These are phyloP conservation scores for Platanus orientalis DNA, from an alignment of 164 flowering plant species.

Conservation along the genomic window DNA sequence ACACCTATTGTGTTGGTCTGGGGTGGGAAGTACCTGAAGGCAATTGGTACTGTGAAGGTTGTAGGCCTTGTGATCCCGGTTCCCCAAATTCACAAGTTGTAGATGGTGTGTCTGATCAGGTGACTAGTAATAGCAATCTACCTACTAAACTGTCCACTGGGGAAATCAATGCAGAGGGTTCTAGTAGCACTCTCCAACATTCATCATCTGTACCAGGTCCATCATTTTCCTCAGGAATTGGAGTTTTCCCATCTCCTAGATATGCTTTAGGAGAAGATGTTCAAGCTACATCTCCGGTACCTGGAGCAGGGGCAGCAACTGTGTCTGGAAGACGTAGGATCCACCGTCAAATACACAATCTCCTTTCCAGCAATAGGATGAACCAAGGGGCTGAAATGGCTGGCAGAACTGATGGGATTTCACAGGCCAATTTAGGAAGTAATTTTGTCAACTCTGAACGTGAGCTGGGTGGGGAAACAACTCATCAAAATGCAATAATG, in stretches of 20 bases:
- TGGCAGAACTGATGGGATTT: conserved; percentile 22
- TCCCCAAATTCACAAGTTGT: conserved; percentile 42
- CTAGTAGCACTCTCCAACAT: conserved; percentile 26
- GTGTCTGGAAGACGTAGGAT: conserved; percentile 67
- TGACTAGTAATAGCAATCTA: conserved; percentile 22
- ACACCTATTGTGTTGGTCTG: conserved; percentile 95
- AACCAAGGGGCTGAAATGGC: conserved; percentile 16
- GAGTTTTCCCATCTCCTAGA: conserved; percentile 44
- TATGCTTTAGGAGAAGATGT: conserved; percentile 28
- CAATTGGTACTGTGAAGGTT: conserved; percentile 94
- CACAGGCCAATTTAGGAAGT: conserved; percentile 22
- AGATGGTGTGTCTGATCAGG: conserved; percentile 32
- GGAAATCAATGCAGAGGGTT: conserved; percentile 30
- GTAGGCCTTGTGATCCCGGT: conserved; percentile 59
- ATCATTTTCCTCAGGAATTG: conserved; percentile 30
- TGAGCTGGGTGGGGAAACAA: conserved; percentile 26
- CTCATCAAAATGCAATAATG: conserved; percentile 22
- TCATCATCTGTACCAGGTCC: conserved; percentile 37
- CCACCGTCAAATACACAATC: conserved; percentile 58
- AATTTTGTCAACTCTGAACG: conserved; percentile 26
- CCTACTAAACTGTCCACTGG: conserved; percentile 28
- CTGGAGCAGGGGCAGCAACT: conserved; percentile 68
- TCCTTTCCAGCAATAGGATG: conserved; percentile 42
- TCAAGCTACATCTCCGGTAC: conserved; percentile 44
- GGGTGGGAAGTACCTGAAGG: conserved; percentile 96